Evolutionary conservation across 495 filamentous ascomycete genomes (phyloP).

Genomic region (Aspergillus leporis): DNA sequence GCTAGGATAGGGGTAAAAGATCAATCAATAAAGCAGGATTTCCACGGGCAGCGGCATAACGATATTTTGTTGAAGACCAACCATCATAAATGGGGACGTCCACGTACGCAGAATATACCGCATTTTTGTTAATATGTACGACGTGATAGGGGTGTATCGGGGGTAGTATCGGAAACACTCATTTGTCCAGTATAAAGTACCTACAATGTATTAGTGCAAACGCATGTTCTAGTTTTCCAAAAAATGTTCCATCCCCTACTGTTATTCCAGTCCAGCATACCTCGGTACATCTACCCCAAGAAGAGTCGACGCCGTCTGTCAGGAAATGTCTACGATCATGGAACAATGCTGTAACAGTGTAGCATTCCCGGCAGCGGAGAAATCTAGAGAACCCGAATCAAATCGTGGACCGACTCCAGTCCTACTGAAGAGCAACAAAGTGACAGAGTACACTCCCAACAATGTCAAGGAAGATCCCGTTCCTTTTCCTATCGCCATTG

Average conservation of each 20-base stretch:
- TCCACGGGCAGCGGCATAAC: background rate
- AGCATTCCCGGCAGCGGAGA: background rate
- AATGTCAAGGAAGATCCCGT: background rate
- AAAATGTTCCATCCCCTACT: background rate
- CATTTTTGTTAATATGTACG: background rate
- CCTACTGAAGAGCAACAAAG: background rate
- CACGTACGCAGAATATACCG: background rate
- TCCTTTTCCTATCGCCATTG: slow-evolving; percentile 46
- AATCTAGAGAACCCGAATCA: slow-evolving; percentile 1
- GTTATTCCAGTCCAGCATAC: background rate
- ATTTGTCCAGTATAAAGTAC: background rate
- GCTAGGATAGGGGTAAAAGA: background rate
- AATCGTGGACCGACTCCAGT: background rate
- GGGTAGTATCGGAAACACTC: background rate
- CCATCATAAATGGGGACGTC: background rate
- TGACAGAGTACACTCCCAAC: background rate
- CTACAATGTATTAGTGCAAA: background rate
- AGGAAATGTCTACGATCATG: background rate
- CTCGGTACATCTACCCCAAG: background rate
- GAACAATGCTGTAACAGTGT: slow-evolving; percentile 2
- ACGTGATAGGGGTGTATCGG: background rate
- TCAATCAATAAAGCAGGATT: background rate
- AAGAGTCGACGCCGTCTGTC: background rate
- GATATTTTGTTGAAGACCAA: background rate
- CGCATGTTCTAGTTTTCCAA: background rate